Evolutionary conservation across 2,329 filamentous ascomycete genomes (phyloP).

Genomic region (Claviceps pazoutovae): DNA sequence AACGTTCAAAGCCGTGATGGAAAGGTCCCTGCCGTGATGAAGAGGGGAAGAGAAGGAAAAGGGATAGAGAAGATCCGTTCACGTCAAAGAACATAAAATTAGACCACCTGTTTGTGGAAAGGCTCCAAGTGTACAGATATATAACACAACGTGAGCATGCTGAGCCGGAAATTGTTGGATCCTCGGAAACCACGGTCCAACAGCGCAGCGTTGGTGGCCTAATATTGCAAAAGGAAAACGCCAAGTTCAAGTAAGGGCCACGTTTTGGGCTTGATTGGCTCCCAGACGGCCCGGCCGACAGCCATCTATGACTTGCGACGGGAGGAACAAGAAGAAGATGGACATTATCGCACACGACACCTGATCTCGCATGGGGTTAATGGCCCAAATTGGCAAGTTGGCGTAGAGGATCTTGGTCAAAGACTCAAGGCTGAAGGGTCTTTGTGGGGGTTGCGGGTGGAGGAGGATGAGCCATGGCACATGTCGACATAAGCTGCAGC

Average conservation of each 20-base stretch:
- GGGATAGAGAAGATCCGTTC: background rate
- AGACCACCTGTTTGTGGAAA: background rate
- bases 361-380: too few species aligned
- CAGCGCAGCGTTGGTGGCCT: too few species aligned
- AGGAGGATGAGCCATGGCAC: too few species aligned
- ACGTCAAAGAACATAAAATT: too few species aligned
- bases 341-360: too few species aligned
- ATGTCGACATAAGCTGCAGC: background rate
- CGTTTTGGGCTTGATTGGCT: slow-evolving; percentile 2
- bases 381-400: too few species aligned
- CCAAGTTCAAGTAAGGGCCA: background rate
- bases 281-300: background rate
- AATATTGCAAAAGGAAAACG: too few species aligned
- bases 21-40: background rate
- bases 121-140: background rate
- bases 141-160: too few species aligned
- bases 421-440: too few species aligned
- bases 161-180: background rate
- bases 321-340: background rate
- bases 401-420: too few species aligned
- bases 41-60: background rate
- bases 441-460: too few species aligned
- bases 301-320: too few species aligned
- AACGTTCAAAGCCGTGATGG: background rate
- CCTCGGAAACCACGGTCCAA: background rate